Evolutionary conservation across 257 asterid genomes (phyloP).

Genomic region (Eustoma russellianum): DNA sequence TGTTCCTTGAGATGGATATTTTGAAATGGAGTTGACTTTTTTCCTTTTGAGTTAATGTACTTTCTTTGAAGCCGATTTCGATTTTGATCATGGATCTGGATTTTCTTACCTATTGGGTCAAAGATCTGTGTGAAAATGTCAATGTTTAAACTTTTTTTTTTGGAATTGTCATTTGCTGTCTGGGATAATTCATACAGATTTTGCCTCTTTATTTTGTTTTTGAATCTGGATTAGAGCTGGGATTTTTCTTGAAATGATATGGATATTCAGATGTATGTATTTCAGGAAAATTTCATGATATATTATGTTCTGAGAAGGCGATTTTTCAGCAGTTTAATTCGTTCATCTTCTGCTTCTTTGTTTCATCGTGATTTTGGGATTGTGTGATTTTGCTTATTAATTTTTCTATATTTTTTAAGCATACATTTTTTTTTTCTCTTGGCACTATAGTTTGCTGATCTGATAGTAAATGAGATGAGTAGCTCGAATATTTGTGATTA

Average conservation of each 20-base stretch:
- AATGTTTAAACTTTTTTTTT: conserved; percentile 14
- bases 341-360: background rate
- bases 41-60: conserved; percentile 8
- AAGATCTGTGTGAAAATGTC: conserved; percentile 36
- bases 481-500: too few species aligned
- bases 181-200: background rate
- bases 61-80: conserved; percentile 6
- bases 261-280: too few species aligned
- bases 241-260: too few species aligned
- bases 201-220: background rate
- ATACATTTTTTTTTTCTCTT: too few species aligned
- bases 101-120: conserved; percentile 9
- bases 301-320: too few species aligned
- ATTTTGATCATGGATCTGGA: conserved; percentile 31
- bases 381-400: too few species aligned
- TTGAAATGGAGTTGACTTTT: too few species aligned
- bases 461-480: too few species aligned
- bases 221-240: background rate
- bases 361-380: too few species aligned
- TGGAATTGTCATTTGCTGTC: conserved; percentile 13
- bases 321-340: background rate
- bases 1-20: conserved; percentile 12
- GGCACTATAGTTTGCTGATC: too few species aligned
- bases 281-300: too few species aligned
- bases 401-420: too few species aligned